phyloP scores from a whole-genome alignment of 2,329 filamentous ascomycete genomes.

The Sporothrix euskadiensis region DNA sequence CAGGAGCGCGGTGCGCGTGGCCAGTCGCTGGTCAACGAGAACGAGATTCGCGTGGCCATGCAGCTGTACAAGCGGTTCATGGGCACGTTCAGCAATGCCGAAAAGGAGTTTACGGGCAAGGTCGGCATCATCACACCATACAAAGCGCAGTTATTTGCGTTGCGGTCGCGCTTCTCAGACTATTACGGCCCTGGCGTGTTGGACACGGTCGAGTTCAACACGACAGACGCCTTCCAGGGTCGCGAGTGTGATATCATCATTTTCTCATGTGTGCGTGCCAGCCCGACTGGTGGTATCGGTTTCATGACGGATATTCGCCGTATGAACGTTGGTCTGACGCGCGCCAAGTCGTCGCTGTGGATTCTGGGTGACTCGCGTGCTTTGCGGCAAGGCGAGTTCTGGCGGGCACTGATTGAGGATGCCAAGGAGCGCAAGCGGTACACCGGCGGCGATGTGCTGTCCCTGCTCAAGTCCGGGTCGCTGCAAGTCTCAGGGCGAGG shows the following conservation, averaged over 20 bases:
- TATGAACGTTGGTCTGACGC: conserved; percentile 98
- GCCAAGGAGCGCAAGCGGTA: conserved; percentile 73
- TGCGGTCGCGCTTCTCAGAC: conserved; percentile 72
- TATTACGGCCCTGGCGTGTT: conserved; percentile 74
- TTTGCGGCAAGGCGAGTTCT: conserved; percentile 84
- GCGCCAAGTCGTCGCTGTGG: conserved; percentile 95
- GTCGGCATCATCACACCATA: conserved; percentile 98
- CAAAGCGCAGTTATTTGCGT: conserved; percentile 83
- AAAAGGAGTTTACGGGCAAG: conserved; percentile 64
- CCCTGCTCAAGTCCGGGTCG: conserved; percentile 42
- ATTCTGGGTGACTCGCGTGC: conserved; percentile 90
- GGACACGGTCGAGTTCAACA: conserved; percentile 91
- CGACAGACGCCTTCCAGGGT: conserved; percentile 96
- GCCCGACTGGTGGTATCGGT: conserved; percentile 89
- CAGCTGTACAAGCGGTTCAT: conserved; percentile 78
- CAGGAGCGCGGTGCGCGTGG: conserved; percentile 79
- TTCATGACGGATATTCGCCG: conserved; percentile 97
- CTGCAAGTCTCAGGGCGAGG: not conserved
- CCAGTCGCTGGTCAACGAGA: conserved; percentile 85
- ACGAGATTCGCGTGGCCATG: conserved; percentile 84
- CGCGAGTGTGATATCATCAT: conserved; percentile 98
- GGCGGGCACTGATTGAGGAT: conserved; percentile 83
- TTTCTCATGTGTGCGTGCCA: conserved; percentile 95
- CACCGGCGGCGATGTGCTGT: conserved; percentile 64
- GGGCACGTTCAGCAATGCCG: conserved; percentile 52